Percentiles rank a stretch among this genome's conserved stretches.
Conservation (phyloP, 208 protist genomes). For the Acanthamoeba triangularis region DNA sequence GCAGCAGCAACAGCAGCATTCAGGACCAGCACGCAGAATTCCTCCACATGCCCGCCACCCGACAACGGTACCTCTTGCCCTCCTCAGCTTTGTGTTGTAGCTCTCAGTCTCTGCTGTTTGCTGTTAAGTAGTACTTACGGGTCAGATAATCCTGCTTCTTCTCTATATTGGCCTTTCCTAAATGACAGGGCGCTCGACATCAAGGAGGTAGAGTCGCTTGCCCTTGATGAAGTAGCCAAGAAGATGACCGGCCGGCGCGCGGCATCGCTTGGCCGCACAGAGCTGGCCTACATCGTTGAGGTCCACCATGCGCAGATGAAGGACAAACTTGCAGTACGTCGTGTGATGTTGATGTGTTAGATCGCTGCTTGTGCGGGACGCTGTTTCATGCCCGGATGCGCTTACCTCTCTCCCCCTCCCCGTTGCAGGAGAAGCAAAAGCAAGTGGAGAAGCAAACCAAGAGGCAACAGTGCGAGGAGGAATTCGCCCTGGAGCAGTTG, state of each 20-base stretch:
- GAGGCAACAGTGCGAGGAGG: not conserved
- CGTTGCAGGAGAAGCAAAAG: not conserved
- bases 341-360: no score
- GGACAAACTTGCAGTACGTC: not conserved
- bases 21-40: not conserved
- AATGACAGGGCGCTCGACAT: not conserved
- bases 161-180: not conserved
- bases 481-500: not conserved
- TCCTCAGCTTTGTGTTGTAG: not conserved
- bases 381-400: no score
- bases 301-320: not conserved
- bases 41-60: not conserved
- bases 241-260: slow-evolving; percentile 10
- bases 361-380: no score
- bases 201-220: not conserved
- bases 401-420: not conserved
- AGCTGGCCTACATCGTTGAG: slow-evolving; percentile 31
- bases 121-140: no score
- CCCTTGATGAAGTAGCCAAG: not conserved
- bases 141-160: no score
- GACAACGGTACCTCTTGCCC: not conserved
- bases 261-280: not conserved
- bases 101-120: not conserved
- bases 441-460: not conserved
- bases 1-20: not conserved